phyloP scores from a whole-genome alignment of 768 basidiomycete species.

The Hygrophoropsis aurantiaca region DNA sequence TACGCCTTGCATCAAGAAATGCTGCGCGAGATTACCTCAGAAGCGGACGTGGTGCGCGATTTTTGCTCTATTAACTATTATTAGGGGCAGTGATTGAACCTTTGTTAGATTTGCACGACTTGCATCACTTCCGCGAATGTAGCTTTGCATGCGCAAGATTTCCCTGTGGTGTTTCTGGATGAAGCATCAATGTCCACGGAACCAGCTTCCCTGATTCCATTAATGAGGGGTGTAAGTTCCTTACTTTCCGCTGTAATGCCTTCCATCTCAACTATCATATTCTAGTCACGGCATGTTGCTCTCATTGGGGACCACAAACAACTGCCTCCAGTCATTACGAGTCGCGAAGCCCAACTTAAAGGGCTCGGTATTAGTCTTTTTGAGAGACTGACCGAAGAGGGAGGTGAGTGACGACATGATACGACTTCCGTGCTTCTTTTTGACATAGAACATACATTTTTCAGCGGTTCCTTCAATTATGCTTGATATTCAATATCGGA shows the following conservation, averaged over 20 bases:
- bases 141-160: slow-evolving; percentile 72
- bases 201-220: slow-evolving; percentile 84
- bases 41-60: slow-evolving; percentile 70
- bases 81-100: slow-evolving; percentile 10
- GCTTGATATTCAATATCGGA: slow-evolving; percentile 93
- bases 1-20: slow-evolving; percentile 63
- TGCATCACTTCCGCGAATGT: slow-evolving; percentile 75
- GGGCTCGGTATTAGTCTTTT: slow-evolving; percentile 84
- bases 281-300: slow-evolving; percentile 75
- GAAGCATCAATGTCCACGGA: slow-evolving; percentile 98
- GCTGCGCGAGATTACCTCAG: slow-evolving; percentile 57
- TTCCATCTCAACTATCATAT: slow-evolving; percentile 12
- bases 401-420: slow-evolving; percentile 50
- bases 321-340: slow-evolving; percentile 84
- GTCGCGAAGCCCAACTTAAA: slow-evolving; percentile 66
- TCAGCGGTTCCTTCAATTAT: slow-evolving; percentile 85
- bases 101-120: slow-evolving; percentile 78
- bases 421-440: slow-evolving; percentile 4
- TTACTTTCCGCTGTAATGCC: slow-evolving; percentile 5
- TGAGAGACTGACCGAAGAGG: slow-evolving; percentile 84
- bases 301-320: slow-evolving; percentile 98
- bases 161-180: slow-evolving; percentile 91
- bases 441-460: slow-evolving; percentile 5
- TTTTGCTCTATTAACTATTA: background rate
- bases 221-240: slow-evolving; percentile 87